Evolutionary conservation across 2,329 filamentous ascomycete species (phyloP), one percentile per base, ranked within the genome.

Genomic region (Septoria linicola): DNA sequence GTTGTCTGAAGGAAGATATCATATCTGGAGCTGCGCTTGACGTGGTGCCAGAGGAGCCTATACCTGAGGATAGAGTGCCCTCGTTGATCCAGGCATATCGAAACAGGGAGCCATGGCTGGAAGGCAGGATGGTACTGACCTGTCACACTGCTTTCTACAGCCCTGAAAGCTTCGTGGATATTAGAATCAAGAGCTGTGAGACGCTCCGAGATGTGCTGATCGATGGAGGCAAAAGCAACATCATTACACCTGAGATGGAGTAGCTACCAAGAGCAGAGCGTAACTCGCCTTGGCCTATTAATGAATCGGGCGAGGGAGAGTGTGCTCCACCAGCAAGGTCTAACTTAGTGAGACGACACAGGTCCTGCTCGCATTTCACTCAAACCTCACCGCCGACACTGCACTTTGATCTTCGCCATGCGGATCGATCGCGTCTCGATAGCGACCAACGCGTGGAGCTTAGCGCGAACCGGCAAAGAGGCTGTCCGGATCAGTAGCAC

Each of bases 41-140:
- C 57, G 65, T 68, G 1, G 35, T 68, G n/a, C 65, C 65, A 3
- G 59, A 63, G n/a, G 65, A 68, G 53, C 65, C 65, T 4, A 62
- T 64, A 34, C 60, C 59, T 8, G 60, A 61, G 31, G 63, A 67
- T 19, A 54, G 54, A 13, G 64, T 62, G 8, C 64, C 65, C 52
- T 47, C 59, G 6, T 43, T 67, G 10, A 61, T 67, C 4, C 59
- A 63, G 41, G 64, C 64, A 6, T 67, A 66, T 21, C 47, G 64
- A 6, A 59, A 59, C 32, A 63, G 71, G 41, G 73, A 75, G 59
- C 57, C 62, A 14, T 76, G 73, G 73, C 56, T 76, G 47, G 70
- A 71, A 57, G 73, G 72, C 5, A 59, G 72, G 45, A 56, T 69
- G 55, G 63, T 61, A 3, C 59, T 70, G 46, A 69, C 62, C n/a